Evolutionary conservation across 257 asterid genomes (phyloP), one percentile per base, ranked within the genome.

Genomic region (Marsdenia floribunda): DNA sequence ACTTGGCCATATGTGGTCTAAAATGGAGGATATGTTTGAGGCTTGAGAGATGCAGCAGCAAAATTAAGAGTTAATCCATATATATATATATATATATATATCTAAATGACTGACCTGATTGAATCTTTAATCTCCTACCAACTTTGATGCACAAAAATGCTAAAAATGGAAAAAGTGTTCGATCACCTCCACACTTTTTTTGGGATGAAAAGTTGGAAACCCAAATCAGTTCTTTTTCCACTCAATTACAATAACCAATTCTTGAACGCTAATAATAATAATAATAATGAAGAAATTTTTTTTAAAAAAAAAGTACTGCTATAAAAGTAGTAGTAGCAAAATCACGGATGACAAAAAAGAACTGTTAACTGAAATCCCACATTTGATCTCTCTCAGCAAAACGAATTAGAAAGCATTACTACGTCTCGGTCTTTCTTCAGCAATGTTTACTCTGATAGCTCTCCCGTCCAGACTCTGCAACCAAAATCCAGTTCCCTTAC

Each of bases 391-490:
- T 64, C 71, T 38, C 47, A 66, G 33, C 16, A 19, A 29, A 66
- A 66, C 33, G 22, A 69, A 61, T 78, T 78, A 84, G 72, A 83
- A 87, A n/a, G 55, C 1, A 72, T 49, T 63, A 44, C 94, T 58
- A 44, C 94, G 94, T 68, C 88, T 79, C 15, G 96, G 91, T 64
- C 86, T 85, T 79, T 84, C 90, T 83, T 87, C 91, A 0, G 97
- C 97, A 80, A 84, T 91, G 80, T 83, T 91, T 61, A 91, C 97
- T 67, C 91, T 86, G 73, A 91, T 86, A 1, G 91, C 77, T 73
- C 97, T 83, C 37, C 96, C 97, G 8, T 87, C 96, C 85, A 91
- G 61, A 84, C 77, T 79, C 97, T 91, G 93, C 80, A 84, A 70
- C 29, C 63, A 71, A 68, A 29, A 29, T 29, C 33, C 33, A 29